These are phyloP conservation scores for Phylloporus sp. DNA, from an alignment of 1,284 basidiomycete species.

Conservation along the genomic window DNA sequence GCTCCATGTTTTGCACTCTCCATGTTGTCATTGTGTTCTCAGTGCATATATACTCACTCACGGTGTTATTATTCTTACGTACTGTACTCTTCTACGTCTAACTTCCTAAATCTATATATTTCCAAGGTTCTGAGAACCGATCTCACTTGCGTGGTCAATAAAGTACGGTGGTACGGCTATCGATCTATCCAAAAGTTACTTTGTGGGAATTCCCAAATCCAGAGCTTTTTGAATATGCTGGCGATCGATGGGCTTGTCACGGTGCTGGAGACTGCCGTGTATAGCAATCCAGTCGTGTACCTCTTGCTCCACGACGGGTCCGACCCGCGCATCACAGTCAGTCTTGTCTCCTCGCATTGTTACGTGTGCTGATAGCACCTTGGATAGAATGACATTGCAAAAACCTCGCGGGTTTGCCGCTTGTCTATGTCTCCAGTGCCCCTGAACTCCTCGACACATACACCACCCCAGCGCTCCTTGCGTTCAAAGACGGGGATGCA, in stretches of 20 bases:
- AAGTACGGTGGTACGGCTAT: too few species aligned
- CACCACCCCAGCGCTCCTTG: slow-evolving; percentile 67
- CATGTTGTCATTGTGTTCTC: too few species aligned
- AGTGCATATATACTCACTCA: too few species aligned
- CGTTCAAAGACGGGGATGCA: slow-evolving; percentile 75
- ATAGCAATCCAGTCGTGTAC: slow-evolving; percentile 73
- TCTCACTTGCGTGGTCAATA: too few species aligned
- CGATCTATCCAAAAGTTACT: too few species aligned
- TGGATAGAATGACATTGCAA: slow-evolving; percentile 52
- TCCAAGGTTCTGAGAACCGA: too few species aligned
- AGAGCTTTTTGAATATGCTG: slow-evolving; percentile 41
- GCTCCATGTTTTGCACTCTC: too few species aligned
- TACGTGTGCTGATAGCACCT: neutral
- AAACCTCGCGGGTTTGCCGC: slow-evolving; percentile 68
- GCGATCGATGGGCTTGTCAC: slow-evolving; percentile 59
- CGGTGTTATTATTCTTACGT: too few species aligned
- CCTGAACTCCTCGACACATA: slow-evolving; percentile 59
- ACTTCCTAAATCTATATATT: too few species aligned
- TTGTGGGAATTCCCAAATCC: too few species aligned
- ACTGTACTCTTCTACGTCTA: too few species aligned
- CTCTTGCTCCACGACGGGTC: slow-evolving; percentile 70
- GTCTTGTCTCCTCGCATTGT: slow-evolving; percentile 22
- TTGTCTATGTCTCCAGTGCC: slow-evolving; percentile 65
- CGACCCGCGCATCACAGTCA: slow-evolving; percentile 47
- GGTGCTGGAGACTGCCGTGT: slow-evolving; percentile 59